phyloP scores from a whole-genome alignment of 805 yeast species.

The Candida taoyuanica region DNA sequence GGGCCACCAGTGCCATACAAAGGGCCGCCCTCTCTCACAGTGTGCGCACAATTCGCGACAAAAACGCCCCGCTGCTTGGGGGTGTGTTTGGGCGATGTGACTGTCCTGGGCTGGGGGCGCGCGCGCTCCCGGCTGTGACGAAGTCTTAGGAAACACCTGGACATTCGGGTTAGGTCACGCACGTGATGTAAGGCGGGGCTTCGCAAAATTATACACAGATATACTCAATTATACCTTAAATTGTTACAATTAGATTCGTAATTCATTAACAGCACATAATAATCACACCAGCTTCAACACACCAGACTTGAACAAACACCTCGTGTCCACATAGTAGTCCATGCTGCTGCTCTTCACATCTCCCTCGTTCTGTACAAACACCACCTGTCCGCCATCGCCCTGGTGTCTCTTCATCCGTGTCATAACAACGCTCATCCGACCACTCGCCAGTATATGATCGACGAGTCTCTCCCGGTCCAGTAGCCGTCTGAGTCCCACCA shows the following conservation, averaged over 20 bases:
- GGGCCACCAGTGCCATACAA: not conserved
- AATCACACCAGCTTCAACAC: not conserved
- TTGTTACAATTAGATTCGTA: no score
- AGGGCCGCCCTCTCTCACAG: not conserved
- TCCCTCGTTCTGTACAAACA: conserved; percentile 5
- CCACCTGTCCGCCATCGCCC: not conserved
- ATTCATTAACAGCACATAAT: not conserved
- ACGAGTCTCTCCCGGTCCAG: conserved; percentile 4
- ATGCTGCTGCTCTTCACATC: not conserved
- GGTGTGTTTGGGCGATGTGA: not conserved
- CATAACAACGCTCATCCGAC: conserved; percentile 7
- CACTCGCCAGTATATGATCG: conserved; percentile 2
- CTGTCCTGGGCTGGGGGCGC: not conserved
- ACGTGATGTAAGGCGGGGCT: no score
- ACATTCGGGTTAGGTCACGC: not conserved
- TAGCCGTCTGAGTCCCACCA: conserved; percentile 6
- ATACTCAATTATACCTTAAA: no score
- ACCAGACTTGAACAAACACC: not conserved
- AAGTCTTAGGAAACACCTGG: not conserved
- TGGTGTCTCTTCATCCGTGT: not conserved
- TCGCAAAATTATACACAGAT: no score
- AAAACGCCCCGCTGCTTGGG: not conserved
- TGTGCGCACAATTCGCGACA: not conserved
- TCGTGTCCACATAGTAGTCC: conserved; percentile 12
- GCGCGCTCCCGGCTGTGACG: no score